Evolutionary conservation across 202 grass and related monocot genomes (phyloP), one percentile per base, ranked within the genome.

Genomic region (Saccharum hybrid): DNA sequence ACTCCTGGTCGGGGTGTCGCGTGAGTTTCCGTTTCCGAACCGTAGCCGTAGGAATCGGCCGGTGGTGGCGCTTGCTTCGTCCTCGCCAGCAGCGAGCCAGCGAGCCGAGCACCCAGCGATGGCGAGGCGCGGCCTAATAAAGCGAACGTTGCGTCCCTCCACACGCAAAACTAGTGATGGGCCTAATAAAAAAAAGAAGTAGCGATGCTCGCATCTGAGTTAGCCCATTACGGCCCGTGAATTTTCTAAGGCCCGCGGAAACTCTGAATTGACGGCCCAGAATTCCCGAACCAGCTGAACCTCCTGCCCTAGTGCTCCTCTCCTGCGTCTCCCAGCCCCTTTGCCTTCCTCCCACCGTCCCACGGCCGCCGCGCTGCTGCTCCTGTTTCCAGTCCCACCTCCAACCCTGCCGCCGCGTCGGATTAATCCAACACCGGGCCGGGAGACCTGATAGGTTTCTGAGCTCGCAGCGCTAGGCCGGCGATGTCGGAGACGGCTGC

Each of bases 401-500:
- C 26, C 22, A 18, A 8, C 38, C 30, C 45, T 33, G 1, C 45
- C 16, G 13, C 18, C 26, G 23, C n/a, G 0, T 28, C 30, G 14
- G 48, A n/a, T 11, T 19, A 40, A 23, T 22, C 33, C 33, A 28
- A 0, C 41, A 18, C 74, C 15, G 4, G 34, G 31, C 0, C 11
- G 5, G 19, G 49, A 18, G 7, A 59, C 3, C 10, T 5, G 26
- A 6, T 11, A 51, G n/a, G 33, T 19, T 6, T 18, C 31, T 13
- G 6, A 28, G 1, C 26, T 31, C 21, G 15, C 19, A 8, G 39
- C 2, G 7, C 28, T 11, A 18, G 18, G 6, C 4, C 8, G 54
- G 79, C 18, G 42, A 90, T 90, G 88, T 7, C 75, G 62, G 68
- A 79, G 62, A 45, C 43, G 34, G 64, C 56, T 34, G 54, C 68